Base-by-base conservation (phyloP, 441 rosid species). In the Arabidopsis hybrid region DNA sequence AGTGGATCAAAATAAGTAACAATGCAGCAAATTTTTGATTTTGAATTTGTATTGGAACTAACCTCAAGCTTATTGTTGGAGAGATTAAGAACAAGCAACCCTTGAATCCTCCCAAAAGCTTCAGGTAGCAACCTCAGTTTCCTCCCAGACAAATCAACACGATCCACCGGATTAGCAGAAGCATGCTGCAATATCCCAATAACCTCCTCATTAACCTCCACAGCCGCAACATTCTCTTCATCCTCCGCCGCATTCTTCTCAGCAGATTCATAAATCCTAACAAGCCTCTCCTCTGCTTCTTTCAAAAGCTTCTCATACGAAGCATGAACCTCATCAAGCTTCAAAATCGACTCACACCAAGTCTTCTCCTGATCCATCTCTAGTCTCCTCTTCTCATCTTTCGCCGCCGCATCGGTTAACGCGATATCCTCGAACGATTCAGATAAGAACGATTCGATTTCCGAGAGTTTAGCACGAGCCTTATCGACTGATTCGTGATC, bases 21-120 rank as follows among this genome's bases (percentile, higher is more conserved):
- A 40, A 42, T n/a, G 7, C 1, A 39, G 10, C 52, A 55, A 63
- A 18, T 39, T n/a, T 12, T 1, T 12, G 39, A 42, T 50, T 58
- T 57, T 38, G 63, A 59, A 49, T 4, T 11, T 14, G 5, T n/a
- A 50, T 1, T 0, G 36, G 55, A 61, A 47, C 72, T 40, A 46
- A 95, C 99, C 97, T 85, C 79, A 16, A 95, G 93, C 78, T 82
- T 91, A 82, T 95, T 95, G 75, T 78, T 73, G 2, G 96, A 85
- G 58, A 95, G 82, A 71, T 85, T 84, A 71, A 95, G 91, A 71
- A 85, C 78, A 62, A 67, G 68, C 83, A 95, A 61, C 1, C 93
- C 91, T 4, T 67, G 66, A 80, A 95, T 87, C 81, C 61, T 83
- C 11, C 99, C 97, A 55, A 92, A 91, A 4, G 88, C 94, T 79